Evolutionary conservation across 352 stramenopile species (phyloP), one percentile per base, ranked within the genome.

Genomic region (Phytophthora uliginosa): DNA sequence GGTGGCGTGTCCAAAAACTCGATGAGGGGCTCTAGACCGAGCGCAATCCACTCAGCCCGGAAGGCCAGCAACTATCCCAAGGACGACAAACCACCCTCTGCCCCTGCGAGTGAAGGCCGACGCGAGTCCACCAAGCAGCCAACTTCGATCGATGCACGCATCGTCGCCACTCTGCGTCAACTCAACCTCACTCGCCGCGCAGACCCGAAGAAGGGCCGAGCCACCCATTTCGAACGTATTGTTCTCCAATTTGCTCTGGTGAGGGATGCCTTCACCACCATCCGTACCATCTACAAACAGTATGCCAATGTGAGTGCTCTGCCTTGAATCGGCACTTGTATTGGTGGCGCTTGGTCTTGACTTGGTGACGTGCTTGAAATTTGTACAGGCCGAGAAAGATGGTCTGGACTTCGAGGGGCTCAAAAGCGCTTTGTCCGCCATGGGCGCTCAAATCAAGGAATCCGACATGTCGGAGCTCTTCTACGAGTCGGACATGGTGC

Each of bases 401-500:
- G 86, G 84, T 17, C 75, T 95, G 7, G 78, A 88, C 40, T 92
- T 89, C 68, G 81, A 91, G 31, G 85, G 85, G 1, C 82, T 95
- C 45, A 93, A 90, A 59, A 74, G 76, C 7, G 84, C 78, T 3
- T 66, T 96, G 8, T 76, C 82, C 20, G 71, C 76, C 15, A 66
- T 95, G 12, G 88, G 88, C 0, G 85, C 86, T 18, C 73, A 88
- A 12, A 94, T 94, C 72, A 80, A 91, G 31, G 83, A 93, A 59
- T 71, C 77, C 3, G 87, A 92, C 50, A 81, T 95, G 77, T 72
- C 76, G 7, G 86, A 95, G 57, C 90, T 96, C 65, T 96, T 96
- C 66, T 93, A 95, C 69, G 90, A 96, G 74, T 93, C 89, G n/a
- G 90, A 97, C 77, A 92, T 97, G 81, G 88, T 94, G 67, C 85